phyloP scores from a whole-genome alignment of 108 stramenopile species.

The Conticribra weissflogii region DNA sequence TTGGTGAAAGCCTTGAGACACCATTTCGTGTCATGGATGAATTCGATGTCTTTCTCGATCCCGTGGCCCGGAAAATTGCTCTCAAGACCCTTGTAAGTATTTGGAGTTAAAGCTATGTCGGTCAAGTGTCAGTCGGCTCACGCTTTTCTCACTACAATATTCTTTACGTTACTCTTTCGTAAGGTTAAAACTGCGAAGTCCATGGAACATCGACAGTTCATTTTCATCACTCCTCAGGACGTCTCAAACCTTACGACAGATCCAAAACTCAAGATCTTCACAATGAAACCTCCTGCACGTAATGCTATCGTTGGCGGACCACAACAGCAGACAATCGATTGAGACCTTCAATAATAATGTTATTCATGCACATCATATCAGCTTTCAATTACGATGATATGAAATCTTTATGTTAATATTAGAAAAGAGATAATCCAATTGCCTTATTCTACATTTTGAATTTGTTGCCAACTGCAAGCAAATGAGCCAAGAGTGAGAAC shows the following conservation, averaged over 20 bases:
- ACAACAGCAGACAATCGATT: constrained; percentile 77
- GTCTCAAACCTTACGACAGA: constrained; percentile 65
- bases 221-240: constrained; percentile 97
- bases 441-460: no score
- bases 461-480: constrained; percentile 37
- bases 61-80: constrained; percentile 85
- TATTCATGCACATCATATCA: no score
- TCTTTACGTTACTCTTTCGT: no score
- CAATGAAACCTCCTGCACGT: constrained; percentile 66
- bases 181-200: no score
- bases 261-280: constrained; percentile 68
- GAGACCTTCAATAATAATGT: constrained; percentile 8
- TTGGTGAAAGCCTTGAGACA: constrained; percentile 90
- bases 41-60: constrained; percentile 98
- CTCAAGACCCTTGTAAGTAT: constrained; percentile 73
- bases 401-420: no score
- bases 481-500: constrained; percentile 29
- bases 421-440: no score
- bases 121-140: no score
- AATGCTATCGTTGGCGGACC: constrained; percentile 55
- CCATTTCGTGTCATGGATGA: constrained; percentile 99
- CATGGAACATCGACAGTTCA: constrained; percentile 91
- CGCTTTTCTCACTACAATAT: no score
- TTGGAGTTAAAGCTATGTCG: no score
- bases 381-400: no score